Percentiles rank a stretch among this genome's conserved stretches.
These are phyloP conservation scores for Lecanicillium sp. DNA, from an alignment of 2,329 filamentous ascomycete genomes.

Conservation along the genomic window DNA sequence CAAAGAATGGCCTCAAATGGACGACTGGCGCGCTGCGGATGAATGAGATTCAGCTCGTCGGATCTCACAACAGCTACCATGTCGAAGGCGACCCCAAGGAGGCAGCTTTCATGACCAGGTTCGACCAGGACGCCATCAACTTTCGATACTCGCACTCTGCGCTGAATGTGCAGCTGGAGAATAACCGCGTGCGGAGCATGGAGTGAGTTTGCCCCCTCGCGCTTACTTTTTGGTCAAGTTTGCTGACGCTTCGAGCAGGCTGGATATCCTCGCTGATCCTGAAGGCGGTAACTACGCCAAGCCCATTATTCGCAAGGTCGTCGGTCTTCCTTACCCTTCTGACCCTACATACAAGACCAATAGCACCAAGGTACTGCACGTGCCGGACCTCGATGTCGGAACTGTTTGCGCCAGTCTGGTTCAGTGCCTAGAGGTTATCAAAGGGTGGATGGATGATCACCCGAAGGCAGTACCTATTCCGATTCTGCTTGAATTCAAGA, in stretches of 20 bases:
- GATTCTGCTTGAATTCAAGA: conserved; percentile 42
- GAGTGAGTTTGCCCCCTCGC: conserved; percentile 19
- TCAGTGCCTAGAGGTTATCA: conserved; percentile 32
- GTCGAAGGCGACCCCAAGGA: conserved; percentile 34
- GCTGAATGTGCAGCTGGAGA: conserved; percentile 32
- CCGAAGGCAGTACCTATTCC: conserved; percentile 35
- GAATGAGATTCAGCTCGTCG: conserved; percentile 43
- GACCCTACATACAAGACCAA: conserved; percentile 29
- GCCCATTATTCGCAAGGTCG: conserved; percentile 31
- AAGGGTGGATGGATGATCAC: conserved; percentile 33
- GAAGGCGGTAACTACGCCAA: conserved; percentile 37
- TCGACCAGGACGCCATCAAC: conserved; percentile 27
- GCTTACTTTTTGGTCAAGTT: background rate
- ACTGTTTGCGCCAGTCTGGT: conserved; percentile 36
- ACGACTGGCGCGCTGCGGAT: conserved; percentile 28
- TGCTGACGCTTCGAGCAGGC: conserved; percentile 3
- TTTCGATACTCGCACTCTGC: conserved; percentile 39
- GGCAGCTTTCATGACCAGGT: conserved; percentile 27
- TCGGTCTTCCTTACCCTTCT: conserved; percentile 28
- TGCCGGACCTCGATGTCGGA: conserved; percentile 39
- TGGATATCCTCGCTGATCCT: conserved; percentile 40
- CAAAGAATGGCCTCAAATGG: conserved; percentile 23
- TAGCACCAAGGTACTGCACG: conserved; percentile 40
- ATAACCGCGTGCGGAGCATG: conserved; percentile 36
- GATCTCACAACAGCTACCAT: conserved; percentile 45